Base-by-base conservation (phyloP, 2,329 filamentous ascomycete species). In the Colletotrichum spinosum region DNA sequence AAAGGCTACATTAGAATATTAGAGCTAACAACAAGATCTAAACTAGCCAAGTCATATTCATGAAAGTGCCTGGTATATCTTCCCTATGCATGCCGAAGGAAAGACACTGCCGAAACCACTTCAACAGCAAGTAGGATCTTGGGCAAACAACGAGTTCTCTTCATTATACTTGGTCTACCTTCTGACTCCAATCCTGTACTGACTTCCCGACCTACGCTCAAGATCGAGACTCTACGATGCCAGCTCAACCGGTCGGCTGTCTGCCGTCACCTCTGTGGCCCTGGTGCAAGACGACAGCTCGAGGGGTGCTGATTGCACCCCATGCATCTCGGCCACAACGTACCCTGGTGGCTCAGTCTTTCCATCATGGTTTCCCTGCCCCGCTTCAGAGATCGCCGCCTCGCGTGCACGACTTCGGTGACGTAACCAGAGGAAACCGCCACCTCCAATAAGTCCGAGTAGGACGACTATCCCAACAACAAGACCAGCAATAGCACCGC, bases 171-270 rank as follows among this genome's bases (percentile, higher is more conserved):
- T 25, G 25, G 25, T 25, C 4, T 25, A 25, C 25, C 25, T 25
- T 5, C 1, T 25, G 4, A 25, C 25, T 25, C 1, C 25, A 25
- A 5, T 5, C 1, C 25, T 25, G 1, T 5, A 5, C 25, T 4
- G 25, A 5, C 25, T 25, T 25, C 25, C 4, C 25, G 1, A 25
- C 25, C 4, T 25, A 1, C 25, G 25, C 25, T 25, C 25, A 44
- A 44, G 41, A 2, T 1, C 1, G 11, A 37, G 2, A 11, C 3
- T 33, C 45, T n/a, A 45, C n/a, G 39, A 45, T 45, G 25, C 53
- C 15, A 55, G 11, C 33, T 55, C 41, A 17, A 55, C 41, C 9
- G 41, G 53, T 1, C 53, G 53, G 33, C 53, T 55, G 11, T 12
- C 34, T n/a, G 41, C 41, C n/a, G 44, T 41, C 34, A 55, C 33